Evolutionary conservation across 1,139 yeast genomes (phyloP), one percentile per base, ranked within the genome.

Genomic region (Lodderomyces jiufengensis): DNA sequence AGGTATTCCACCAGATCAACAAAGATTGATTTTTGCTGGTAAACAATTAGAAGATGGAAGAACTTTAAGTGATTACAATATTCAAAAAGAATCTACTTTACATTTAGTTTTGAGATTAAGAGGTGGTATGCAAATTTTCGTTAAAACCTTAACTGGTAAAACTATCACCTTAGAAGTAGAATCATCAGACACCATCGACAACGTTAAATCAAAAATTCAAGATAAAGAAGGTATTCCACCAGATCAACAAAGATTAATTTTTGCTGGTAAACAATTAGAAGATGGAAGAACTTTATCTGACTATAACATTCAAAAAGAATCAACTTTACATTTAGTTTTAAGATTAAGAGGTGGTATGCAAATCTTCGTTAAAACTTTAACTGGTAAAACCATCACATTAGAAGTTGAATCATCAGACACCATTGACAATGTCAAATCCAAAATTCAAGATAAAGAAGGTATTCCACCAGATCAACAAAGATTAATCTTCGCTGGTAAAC

Each of bases 331-430:
- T 76, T 83, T 90, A 75, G 97, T 90, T 61, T 78, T 90, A 54
- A 87, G 51, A 60, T 78, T 34, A 24, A 34, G 33, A 34, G 34
- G 34, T 34, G 34, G 38, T 78, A 88, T 88, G 97, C 97, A 90
- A 78, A 88, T 90, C 73, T 90, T 90, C 76, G 96, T 90, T 73
- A 90, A 90, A 75, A 88, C 97, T 72, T 78, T 90, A 61, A 88
- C 97, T 53, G 97, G 97, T 73, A 90, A 79, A 66, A 80, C 87
- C 29, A 80, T 80, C 47, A 80, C 85, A 16, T 59, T 80, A 40
- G 85, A 78, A 57, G 84, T 79, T 31, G 86, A 80, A 54, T 80
- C 85, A 9, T 78, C 85, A 2, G 85, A 80, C 65, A 79, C 85
- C 37, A 80, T 80, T 43, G 86, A 80, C 57, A 79, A 80, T 52